Base-by-base conservation (phyloP, 108 stramenopile genomes). In the Cyclotella choctawhatcheeana region DNA sequence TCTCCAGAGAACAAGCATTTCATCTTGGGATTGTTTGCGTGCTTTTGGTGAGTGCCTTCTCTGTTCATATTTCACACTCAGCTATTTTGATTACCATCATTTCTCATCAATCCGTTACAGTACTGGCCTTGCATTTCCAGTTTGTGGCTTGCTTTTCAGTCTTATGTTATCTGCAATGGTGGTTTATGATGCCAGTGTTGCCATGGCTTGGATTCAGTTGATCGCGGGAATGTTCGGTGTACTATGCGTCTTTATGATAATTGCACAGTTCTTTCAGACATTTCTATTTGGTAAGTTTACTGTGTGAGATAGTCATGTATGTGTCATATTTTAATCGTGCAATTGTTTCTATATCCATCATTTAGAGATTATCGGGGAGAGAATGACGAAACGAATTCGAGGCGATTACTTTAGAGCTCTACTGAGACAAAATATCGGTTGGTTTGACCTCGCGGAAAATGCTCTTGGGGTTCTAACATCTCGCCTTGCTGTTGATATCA, bases 61-160 rank as follows among this genome's bases (percentile, higher is more conserved):
- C n/a, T n/a, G n/a, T n/a, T n/a, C n/a, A n/a, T n/a, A n/a, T n/a
- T n/a, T n/a, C n/a, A n/a, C n/a, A n/a, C n/a, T n/a, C n/a, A n/a
- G n/a, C n/a, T n/a, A n/a, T n/a, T n/a, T n/a, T n/a, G n/a, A n/a
- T n/a, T n/a, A n/a, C n/a, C n/a, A n/a, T n/a, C n/a, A n/a, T n/a
- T n/a, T n/a, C n/a, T n/a, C n/a, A n/a, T n/a, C n/a, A n/a, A n/a
- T n/a, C n/a, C n/a, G n/a, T n/a, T n/a, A n/a, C n/a, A n/a, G 48
- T 34, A 70, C 73, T 0, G 76, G 76, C 0, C 27, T 58, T 21
- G 62, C 73, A 25, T 82, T 83, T 45, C 86, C 86, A 30, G 25
- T 59, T 2, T 76, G 82, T 54, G 86, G 84, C 20, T 48, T 85
- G 5, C 40, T 85, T 25, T 83, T 87, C 31, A 74, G 82, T 20